Conservation (phyloP, 2,329 filamentous ascomycete species). For the Verticillium alfalfae region DNA sequence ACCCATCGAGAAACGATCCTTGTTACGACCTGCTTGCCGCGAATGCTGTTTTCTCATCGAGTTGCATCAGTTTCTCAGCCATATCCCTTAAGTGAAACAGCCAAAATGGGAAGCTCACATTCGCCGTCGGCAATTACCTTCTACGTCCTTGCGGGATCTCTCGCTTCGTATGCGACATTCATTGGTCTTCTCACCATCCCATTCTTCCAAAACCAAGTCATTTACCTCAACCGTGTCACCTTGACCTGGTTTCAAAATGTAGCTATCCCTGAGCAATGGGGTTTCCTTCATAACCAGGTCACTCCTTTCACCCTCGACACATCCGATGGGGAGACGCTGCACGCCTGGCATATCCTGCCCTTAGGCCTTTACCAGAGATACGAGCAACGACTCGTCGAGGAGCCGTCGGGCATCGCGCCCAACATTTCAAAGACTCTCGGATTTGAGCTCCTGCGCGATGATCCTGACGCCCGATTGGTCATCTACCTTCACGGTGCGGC, state of each 20-base stretch:
- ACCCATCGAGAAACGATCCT: no score
- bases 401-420: no score
- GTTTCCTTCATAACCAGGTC: constrained; percentile 67
- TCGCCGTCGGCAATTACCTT: constrained; percentile 1
- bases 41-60: no score
- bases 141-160: constrained; percentile 2
- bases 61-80: no score
- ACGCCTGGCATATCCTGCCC: constrained; percentile 74
- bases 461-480: no score
- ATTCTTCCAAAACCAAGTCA: constrained; percentile 46
- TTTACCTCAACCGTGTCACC: constrained; percentile 49
- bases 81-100: no score
- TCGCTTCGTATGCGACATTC: constrained; percentile 14
- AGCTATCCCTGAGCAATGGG: constrained; percentile 61
- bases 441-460: no score
- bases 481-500: no score
- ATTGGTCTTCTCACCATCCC: constrained; percentile 23
- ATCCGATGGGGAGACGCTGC: constrained; percentile 59
- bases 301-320: constrained; percentile 65
- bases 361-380: constrained; percentile 58
- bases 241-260: constrained; percentile 57
- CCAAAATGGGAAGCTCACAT: neutral
- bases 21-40: no score
- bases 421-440: no score
- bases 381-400: constrained; percentile 35